Conservation (phyloP, 2,329 filamentous ascomycete species). For the Fusarium solani-melongenae region DNA sequence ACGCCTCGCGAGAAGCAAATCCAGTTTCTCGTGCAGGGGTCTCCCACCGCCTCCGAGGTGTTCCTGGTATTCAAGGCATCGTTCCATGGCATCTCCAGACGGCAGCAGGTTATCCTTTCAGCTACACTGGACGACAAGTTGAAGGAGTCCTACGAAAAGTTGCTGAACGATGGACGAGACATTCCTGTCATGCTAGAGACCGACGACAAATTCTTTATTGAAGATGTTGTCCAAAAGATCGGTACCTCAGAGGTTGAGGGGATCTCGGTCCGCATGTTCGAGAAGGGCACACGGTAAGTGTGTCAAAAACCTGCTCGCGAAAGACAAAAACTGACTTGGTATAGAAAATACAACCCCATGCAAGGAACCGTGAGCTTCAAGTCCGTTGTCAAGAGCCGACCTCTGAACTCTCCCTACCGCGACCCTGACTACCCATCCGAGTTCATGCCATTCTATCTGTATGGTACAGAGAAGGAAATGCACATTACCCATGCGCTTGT, state of each 20-base stretch:
- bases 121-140: conserved; percentile 11
- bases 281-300: conserved; percentile 18
- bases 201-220: not conserved
- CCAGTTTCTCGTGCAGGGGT: conserved; percentile 53
- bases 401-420: conserved; percentile 50
- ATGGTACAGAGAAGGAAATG: conserved; percentile 48
- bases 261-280: conserved; percentile 3
- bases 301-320: rapidly evolving
- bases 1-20: conserved; percentile 47
- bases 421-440: conserved; percentile 48
- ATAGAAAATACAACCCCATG: conserved; percentile 31
- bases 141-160: not conserved
- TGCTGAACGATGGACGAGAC: conserved; percentile 1
- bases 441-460: conserved; percentile 59
- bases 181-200: conserved; percentile 32
- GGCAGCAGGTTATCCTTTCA: conserved; percentile 51
- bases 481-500: conserved; percentile 58
- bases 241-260: rapidly evolving
- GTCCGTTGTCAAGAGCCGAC: conserved; percentile 46
- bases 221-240: not conserved
- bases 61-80: conserved; percentile 54
- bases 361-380: conserved; percentile 40
- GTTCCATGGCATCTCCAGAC: conserved; percentile 47
- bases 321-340: not conserved
- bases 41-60: conserved; percentile 46